Evolutionary conservation across 2,329 filamentous ascomycete species (phyloP).

Genomic region (Samsoniella hepiali): DNA sequence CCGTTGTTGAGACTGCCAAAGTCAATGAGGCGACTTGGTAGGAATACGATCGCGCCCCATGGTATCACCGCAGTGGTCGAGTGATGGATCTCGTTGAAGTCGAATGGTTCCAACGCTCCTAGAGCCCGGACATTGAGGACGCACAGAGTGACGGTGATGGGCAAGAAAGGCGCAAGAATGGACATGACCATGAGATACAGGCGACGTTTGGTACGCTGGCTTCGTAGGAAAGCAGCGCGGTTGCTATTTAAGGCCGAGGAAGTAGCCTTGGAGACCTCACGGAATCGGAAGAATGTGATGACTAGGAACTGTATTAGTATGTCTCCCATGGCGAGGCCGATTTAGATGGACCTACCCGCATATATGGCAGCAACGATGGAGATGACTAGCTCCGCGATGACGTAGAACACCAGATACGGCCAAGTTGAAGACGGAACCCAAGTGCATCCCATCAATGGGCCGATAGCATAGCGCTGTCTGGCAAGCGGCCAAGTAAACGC

Average conservation of each 20-base stretch:
- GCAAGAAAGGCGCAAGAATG: slow-evolving; percentile 51
- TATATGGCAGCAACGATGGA: slow-evolving; percentile 44
- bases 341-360: slow-evolving; percentile 40
- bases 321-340: background rate
- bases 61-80: slow-evolving; percentile 33
- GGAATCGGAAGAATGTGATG: slow-evolving; percentile 48
- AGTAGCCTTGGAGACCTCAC: slow-evolving; percentile 42
- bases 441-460: slow-evolving; percentile 48
- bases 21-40: slow-evolving; percentile 39
- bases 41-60: slow-evolving; percentile 47
- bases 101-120: slow-evolving; percentile 33
- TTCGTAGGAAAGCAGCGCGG: slow-evolving; percentile 39
- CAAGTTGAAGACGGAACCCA: slow-evolving; percentile 43
- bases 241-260: slow-evolving; percentile 39
- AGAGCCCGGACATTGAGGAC: slow-evolving; percentile 39
- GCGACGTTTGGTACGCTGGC: slow-evolving; percentile 47
- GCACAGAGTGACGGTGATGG: slow-evolving; percentile 42
- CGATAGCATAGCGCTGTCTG: slow-evolving; percentile 47
- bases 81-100: slow-evolving; percentile 43
- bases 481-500: slow-evolving; percentile 47
- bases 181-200: slow-evolving; percentile 55
- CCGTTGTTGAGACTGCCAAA: slow-evolving; percentile 43
- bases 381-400: slow-evolving; percentile 44
- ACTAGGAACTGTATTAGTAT: slow-evolving; percentile 28
- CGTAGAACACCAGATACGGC: slow-evolving; percentile 47